Conservation (phyloP, 1,284 basidiomycete species). For the Cryptococcus neoformans region DNA sequence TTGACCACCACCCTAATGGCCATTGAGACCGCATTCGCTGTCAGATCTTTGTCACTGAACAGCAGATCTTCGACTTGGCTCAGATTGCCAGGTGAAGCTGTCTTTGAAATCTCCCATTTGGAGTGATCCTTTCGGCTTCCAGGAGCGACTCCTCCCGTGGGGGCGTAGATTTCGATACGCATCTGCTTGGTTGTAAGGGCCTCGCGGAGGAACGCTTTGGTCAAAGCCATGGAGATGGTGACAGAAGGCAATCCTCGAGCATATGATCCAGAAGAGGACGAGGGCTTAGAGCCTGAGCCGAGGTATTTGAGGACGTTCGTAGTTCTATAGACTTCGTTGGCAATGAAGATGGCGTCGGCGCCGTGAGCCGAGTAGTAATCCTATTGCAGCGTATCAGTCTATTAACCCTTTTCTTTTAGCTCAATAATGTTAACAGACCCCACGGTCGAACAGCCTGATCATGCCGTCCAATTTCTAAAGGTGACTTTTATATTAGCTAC, state of each 20-base stretch:
- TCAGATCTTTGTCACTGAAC: conserved; percentile 78
- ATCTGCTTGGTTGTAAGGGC: conserved; percentile 88
- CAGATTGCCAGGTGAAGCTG: conserved; percentile 86
- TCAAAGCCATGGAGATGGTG: conserved; percentile 73
- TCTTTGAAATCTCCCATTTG: conserved; percentile 73
- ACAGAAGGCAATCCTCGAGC: conserved; percentile 66
- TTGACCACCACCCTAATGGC: conserved; percentile 74
- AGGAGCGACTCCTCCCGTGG: conserved; percentile 60
- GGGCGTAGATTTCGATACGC: conserved; percentile 86
- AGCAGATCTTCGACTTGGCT: conserved; percentile 91
- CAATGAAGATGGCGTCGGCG: conserved; percentile 81
- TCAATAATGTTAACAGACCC: conserved; percentile 28
- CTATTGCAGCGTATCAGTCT: conserved; percentile 33
- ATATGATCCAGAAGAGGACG: conserved; percentile 21
- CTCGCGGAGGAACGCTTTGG: conserved; percentile 82
- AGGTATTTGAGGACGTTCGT: conserved; percentile 65
- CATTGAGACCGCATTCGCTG: conserved; percentile 85
- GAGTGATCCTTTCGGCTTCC: conserved; percentile 62
- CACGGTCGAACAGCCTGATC: conserved; percentile 78
- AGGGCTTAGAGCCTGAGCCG: conserved; percentile 57
- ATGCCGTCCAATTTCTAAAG: conserved; percentile 54
- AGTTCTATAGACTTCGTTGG: conserved; percentile 66
- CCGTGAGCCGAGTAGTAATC: conserved; percentile 90
- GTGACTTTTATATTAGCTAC: neutral
- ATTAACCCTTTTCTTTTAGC: neutral